Percentiles rank a stretch among this genome's conserved stretches.
Conservation (phyloP, 2,329 filamentous ascomycete genomes). For the Akanthomyces dipterigenus region DNA sequence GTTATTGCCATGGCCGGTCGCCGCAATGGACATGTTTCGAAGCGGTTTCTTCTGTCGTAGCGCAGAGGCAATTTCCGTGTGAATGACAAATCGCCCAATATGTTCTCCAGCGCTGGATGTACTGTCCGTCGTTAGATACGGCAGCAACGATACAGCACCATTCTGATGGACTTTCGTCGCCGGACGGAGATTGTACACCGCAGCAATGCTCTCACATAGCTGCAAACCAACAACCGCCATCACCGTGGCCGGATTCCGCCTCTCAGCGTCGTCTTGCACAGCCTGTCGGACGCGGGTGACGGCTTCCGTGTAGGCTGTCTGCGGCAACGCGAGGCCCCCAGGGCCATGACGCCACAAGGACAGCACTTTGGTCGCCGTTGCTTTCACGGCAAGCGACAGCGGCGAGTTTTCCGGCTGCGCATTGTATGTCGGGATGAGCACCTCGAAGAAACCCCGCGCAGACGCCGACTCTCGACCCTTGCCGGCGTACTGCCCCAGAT, state of each 20-base stretch:
- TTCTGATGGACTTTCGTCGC: neutral
- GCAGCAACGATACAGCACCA: neutral
- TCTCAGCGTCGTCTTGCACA: neutral
- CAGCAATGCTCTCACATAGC: neutral
- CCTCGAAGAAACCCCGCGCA: constrained; percentile 15
- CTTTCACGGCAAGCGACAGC: constrained; percentile 15
- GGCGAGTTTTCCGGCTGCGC: constrained; percentile 15
- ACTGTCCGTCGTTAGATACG: neutral
- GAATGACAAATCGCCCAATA: neutral
- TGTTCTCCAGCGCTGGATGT: neutral
- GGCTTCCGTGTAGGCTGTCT: neutral
- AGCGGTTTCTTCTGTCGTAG: neutral
- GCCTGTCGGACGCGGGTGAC: neutral
- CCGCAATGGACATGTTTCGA: neutral
- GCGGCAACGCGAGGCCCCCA: neutral
- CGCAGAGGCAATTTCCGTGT: neutral
- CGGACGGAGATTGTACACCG: neutral
- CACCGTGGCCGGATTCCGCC: neutral
- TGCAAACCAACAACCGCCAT: neutral
- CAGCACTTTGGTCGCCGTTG: neutral
- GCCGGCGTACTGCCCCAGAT: constrained; percentile 1
- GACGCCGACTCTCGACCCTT: constrained; percentile 14
- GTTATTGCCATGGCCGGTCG: neutral
- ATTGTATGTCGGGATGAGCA: constrained; percentile 12
- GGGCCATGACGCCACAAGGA: neutral